These are phyloP conservation scores for Kurtzmaniella quercitrusa DNA, from an alignment of 1,139 yeast genomes.

Conservation along the genomic window DNA sequence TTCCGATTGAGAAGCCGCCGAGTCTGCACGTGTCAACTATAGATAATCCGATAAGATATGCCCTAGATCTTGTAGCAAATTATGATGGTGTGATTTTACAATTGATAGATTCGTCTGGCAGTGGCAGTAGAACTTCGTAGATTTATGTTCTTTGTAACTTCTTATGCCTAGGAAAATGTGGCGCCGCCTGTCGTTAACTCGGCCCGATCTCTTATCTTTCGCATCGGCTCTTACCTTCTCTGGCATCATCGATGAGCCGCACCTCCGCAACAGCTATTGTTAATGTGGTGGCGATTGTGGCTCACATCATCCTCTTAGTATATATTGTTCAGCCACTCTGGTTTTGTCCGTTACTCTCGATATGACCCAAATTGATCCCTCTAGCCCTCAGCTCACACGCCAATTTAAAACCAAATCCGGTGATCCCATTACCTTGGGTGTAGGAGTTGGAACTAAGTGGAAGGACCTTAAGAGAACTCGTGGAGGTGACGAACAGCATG, in stretches of 20 bases:
- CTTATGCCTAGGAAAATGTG: too few relatives aligned
- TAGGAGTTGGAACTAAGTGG: constrained; percentile 18
- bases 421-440: constrained; percentile 13
- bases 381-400: neutral
- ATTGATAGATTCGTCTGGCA: too few relatives aligned
- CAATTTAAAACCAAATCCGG: constrained; percentile 6
- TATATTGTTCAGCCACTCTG: neutral
- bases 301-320: neutral
- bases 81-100: too few relatives aligned
- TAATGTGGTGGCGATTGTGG: constrained; percentile 1
- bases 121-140: too few relatives aligned
- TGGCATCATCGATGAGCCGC: neutral
- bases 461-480: constrained; percentile 11
- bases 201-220: neutral
- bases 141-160: too few relatives aligned
- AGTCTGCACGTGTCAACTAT: neutral
- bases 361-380: neutral
- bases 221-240: neutral
- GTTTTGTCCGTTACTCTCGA: neutral
- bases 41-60: neutral
- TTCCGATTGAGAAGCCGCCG: neutral
- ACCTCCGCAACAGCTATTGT: neutral
- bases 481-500: constrained; percentile 8
- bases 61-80: too few relatives aligned
- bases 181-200: too few relatives aligned